Evolutionary conservation across 2,329 filamentous ascomycete species (phyloP).

Genomic region (Apiospora phragmitis): DNA sequence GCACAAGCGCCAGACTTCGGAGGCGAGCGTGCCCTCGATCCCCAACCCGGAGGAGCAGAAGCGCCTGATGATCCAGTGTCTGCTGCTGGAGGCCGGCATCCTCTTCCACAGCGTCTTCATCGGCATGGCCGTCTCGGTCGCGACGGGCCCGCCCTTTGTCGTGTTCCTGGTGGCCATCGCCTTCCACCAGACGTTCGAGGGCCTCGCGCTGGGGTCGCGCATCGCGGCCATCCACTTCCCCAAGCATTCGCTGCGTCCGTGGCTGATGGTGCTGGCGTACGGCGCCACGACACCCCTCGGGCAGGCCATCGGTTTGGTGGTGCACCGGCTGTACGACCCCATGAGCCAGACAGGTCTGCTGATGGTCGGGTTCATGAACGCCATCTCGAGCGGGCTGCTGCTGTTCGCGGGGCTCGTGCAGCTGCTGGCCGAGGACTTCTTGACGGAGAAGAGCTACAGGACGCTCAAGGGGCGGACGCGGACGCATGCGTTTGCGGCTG

Average conservation of each 20-base stretch:
- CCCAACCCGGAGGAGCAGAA: constrained; percentile 58
- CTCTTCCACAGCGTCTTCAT: constrained; percentile 86
- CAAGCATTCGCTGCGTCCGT: constrained; percentile 71
- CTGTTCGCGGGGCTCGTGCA: constrained; percentile 84
- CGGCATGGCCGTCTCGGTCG: constrained; percentile 81
- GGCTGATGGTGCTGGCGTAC: constrained; percentile 79
- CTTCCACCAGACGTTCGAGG: constrained; percentile 88
- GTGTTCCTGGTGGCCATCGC: constrained; percentile 79
- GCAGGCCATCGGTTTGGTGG: constrained; percentile 76
- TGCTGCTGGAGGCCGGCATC: constrained; percentile 80
- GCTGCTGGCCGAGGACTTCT: constrained; percentile 80
- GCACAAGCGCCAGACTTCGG: constrained; percentile 21
- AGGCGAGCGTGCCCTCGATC: constrained; percentile 29
- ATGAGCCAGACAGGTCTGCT: constrained; percentile 73
- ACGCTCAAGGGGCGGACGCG: constrained; percentile 62
- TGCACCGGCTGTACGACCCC: constrained; percentile 80
- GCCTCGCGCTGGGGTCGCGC: constrained; percentile 79
- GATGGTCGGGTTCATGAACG: constrained; percentile 86
- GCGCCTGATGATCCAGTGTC: constrained; percentile 71
- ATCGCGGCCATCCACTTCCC: constrained; percentile 84
- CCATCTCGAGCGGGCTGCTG: constrained; percentile 76
- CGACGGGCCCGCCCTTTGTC: constrained; percentile 75
- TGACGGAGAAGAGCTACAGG: constrained; percentile 73
- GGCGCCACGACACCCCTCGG: constrained; percentile 78
- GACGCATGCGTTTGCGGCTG: constrained; percentile 62